These are phyloP conservation scores for Adansonia gregorii DNA, from an alignment of 441 rosid genomes.

Conservation along the genomic window DNA sequence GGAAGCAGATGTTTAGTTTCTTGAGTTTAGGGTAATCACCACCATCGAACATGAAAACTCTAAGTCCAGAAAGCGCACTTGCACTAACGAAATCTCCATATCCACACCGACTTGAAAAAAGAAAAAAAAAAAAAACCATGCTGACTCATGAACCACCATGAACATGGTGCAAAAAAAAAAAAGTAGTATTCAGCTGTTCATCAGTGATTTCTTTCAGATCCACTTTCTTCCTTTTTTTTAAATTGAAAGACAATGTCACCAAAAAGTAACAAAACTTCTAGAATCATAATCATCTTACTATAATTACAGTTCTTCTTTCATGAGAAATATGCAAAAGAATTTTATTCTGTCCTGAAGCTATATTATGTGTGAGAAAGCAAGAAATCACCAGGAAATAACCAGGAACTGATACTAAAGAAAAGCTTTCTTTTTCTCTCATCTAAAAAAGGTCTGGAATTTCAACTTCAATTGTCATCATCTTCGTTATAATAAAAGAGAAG, in stretches of 20 bases:
- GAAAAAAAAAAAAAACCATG: not conserved
- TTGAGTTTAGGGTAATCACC: not conserved
- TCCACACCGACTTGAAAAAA: not conserved
- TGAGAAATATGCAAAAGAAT: not conserved
- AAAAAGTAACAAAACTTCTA: not conserved
- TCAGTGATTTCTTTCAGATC: not conserved
- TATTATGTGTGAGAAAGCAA: not conserved
- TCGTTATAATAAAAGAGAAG: too few species aligned
- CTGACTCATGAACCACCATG: slow-evolving; percentile 4
- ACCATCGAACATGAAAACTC: not conserved
- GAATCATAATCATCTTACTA: not conserved
- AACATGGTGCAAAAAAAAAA: not conserved
- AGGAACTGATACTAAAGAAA: not conserved
- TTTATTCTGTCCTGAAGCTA: too few species aligned
- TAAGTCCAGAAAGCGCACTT: not conserved
- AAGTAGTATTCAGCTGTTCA: not conserved
- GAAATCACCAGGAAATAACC: not conserved
- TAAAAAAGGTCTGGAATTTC: not conserved
- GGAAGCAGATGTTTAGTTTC: not conserved
- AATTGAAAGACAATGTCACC: not conserved
- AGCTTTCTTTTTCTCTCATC: not conserved
- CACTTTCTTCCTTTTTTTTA: not conserved
- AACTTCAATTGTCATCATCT: not conserved
- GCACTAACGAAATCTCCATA: not conserved
- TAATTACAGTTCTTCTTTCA: not conserved